phyloP scores from a whole-genome alignment of 495 filamentous ascomycete species.

The Parathielavia hyrcaniae region DNA sequence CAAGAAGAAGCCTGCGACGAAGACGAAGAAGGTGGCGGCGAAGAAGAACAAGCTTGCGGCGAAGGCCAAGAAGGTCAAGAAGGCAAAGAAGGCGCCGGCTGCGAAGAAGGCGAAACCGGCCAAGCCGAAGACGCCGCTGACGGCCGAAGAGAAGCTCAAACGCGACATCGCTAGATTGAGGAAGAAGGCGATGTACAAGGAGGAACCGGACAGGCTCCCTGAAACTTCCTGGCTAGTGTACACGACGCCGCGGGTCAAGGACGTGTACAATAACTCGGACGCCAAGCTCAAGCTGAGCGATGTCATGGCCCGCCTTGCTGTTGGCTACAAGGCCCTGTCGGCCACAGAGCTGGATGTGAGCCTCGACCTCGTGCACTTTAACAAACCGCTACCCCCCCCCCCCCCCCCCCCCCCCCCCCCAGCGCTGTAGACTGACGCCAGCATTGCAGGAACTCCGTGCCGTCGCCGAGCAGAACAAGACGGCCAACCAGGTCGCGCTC shows the following conservation, averaged over 20 bases:
- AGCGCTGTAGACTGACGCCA: constrained; percentile 3
- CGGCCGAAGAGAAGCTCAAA: constrained; percentile 15
- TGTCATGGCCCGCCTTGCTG: constrained; percentile 5
- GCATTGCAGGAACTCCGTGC: constrained; percentile 34
- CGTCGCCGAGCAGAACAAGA: constrained; percentile 45
- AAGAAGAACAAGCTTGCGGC: constrained; percentile 19
- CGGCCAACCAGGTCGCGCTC: constrained; percentile 41
- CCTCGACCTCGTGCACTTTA: background rate
- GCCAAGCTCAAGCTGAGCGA: background rate
- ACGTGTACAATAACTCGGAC: no score
- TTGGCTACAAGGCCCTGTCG: constrained; percentile 28
- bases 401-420: no score
- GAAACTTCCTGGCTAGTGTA: constrained; percentile 22
- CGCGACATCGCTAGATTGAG: constrained; percentile 19
- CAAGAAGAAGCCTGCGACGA: constrained; percentile 17
- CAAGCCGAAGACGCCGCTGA: constrained; percentile 25
- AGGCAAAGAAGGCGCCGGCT: constrained; percentile 3
- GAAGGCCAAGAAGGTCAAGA: constrained; percentile 4
- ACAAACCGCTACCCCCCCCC: background rate
- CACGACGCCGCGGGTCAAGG: constrained; percentile 13
- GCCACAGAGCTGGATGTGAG: constrained; percentile 31
- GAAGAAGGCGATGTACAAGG: constrained; percentile 27
- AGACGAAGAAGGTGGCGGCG: constrained; percentile 1
- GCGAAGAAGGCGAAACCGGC: constrained; percentile 9
- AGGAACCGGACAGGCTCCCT: constrained; percentile 22